Evolutionary conservation across 176 grass and related monocot genomes (phyloP), one percentile per base, ranked within the genome.

Genomic region (Phoenix roebelenii): DNA sequence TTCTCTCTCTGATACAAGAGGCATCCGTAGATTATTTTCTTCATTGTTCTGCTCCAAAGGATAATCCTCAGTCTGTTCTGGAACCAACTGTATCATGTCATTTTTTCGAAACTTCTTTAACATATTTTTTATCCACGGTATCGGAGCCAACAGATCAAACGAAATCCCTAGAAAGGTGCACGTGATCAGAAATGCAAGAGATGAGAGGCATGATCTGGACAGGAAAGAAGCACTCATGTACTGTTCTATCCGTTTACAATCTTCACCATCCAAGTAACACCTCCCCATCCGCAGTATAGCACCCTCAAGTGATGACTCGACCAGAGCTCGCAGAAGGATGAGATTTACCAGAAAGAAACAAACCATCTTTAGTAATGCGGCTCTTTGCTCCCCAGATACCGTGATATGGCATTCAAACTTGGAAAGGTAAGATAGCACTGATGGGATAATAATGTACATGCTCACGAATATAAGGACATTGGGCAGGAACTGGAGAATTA

Each of bases 271-370:
- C 58, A 98, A 78, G 75, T 98, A 98, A 69, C 93, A 98, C 18
- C 80, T 76, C 10, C 93, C 93, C 87, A 98, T 76, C 61, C 81
- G 80, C 51, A 98, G 81, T 51, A 98, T 91, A 69, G 81, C 85
- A 58, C 81, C 85, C 75, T 98, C 93, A 50, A 98, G 87, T 0
- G 93, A 98, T 0, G 93, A 98, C 62, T 98, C 93, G 24, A 98
- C 87, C 70, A 98, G 54, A 0, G 81, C 93, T n/a, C 87, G 84
- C 74, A 98, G 68, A 5, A 98, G 39, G 17, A 98, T 98, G 50
- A 98, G 88, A 83, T 98, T 98, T 7, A 98, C 93, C 23, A 98
- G 74, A 81, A 98, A 98, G 67, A 98, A 98, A 74, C 93, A 98
- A 77, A 98, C 93, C 93, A 98, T 88, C 85, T 98, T 98, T 32